phyloP scores from a whole-genome alignment of 495 filamentous ascomycete species.

The Geopyxis carbonaria region DNA sequence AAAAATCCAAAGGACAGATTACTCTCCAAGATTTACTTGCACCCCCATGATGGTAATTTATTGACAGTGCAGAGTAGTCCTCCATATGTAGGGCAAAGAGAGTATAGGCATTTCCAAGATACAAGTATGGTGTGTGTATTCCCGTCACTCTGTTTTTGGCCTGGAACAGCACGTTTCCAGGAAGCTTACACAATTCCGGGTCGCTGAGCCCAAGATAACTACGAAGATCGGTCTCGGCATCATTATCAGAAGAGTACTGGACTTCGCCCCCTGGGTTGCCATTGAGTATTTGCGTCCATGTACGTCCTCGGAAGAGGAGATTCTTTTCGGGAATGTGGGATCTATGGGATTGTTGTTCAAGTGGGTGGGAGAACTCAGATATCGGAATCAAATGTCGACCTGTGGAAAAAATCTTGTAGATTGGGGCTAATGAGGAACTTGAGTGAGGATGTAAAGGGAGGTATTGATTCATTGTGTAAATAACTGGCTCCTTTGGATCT shows the following conservation, averaged over 20 bases:
- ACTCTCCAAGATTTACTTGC: slow-evolving; percentile 23
- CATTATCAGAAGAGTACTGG: slow-evolving; percentile 24
- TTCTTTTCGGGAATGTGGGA: slow-evolving; percentile 9
- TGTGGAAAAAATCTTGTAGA: slow-evolving; percentile 18
- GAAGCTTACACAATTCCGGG: slow-evolving; percentile 12
- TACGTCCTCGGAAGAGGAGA: slow-evolving; percentile 15
- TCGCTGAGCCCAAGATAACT: slow-evolving; percentile 16
- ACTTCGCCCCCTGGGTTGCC: slow-evolving; percentile 14
- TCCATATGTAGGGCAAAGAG: slow-evolving; percentile 23
- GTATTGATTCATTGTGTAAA: slow-evolving; percentile 15
- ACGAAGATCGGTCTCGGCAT: slow-evolving; percentile 14
- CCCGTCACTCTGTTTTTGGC: slow-evolving; percentile 13
- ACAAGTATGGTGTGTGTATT: slow-evolving; percentile 24
- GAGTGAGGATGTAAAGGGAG: slow-evolving; percentile 16
- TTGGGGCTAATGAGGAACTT: slow-evolving; percentile 12
- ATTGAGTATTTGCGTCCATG: slow-evolving; percentile 12
- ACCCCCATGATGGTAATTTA: slow-evolving; percentile 23
- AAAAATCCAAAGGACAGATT: slow-evolving; percentile 15
- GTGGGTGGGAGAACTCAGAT: slow-evolving; percentile 7
- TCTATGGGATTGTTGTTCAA: slow-evolving; percentile 3
- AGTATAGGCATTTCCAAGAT: slow-evolving; percentile 21
- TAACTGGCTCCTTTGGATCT: slow-evolving; percentile 6
- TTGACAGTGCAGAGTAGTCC: slow-evolving; percentile 22
- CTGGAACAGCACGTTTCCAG: slow-evolving; percentile 17
- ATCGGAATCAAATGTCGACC: slow-evolving; percentile 2